Percentiles rank a stretch among this genome's conserved stretches.
Conservation (phyloP, 2,329 filamentous ascomycete species). For the Cytospora piceae region DNA sequence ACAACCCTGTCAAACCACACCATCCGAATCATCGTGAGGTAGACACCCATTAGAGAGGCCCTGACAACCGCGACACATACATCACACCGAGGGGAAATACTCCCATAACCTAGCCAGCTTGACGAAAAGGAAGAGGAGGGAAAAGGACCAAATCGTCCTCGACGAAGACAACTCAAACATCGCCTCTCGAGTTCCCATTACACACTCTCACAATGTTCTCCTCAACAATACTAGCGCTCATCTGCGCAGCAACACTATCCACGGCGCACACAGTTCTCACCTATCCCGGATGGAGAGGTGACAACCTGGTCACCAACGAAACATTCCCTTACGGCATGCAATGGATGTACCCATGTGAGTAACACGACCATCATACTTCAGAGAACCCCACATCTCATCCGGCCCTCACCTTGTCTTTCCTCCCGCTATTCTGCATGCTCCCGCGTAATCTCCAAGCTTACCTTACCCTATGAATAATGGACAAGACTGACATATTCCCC, state of each 20-base stretch:
- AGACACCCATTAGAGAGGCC: not conserved
- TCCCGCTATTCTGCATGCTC: not conserved
- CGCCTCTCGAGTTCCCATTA: constrained; percentile 12
- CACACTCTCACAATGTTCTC: constrained; percentile 47
- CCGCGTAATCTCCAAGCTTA: not conserved
- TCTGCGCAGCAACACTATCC: constrained; percentile 51
- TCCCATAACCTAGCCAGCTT: not conserved
- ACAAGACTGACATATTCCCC: constrained; percentile 7
- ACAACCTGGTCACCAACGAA: constrained; percentile 80
- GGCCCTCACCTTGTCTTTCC: not conserved
- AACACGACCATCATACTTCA: not conserved
- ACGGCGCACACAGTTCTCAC: constrained; percentile 80
- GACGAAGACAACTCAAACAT: constrained; percentile 17
- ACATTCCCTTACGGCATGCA: constrained; percentile 89
- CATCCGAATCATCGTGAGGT: not conserved
- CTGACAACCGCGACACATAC: not conserved
- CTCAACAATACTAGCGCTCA: constrained; percentile 49
- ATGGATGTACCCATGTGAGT: constrained; percentile 92
- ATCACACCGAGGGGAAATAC: not conserved
- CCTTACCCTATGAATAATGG: too few species aligned
- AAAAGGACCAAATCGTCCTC: not conserved
- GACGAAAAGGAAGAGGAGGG: not conserved
- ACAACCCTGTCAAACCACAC: not conserved
- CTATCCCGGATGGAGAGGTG: constrained; percentile 85
- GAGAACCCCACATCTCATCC: not conserved